phyloP scores from a whole-genome alignment of 1,139 yeast genomes.

The Arxiozyma heterogenica region DNA sequence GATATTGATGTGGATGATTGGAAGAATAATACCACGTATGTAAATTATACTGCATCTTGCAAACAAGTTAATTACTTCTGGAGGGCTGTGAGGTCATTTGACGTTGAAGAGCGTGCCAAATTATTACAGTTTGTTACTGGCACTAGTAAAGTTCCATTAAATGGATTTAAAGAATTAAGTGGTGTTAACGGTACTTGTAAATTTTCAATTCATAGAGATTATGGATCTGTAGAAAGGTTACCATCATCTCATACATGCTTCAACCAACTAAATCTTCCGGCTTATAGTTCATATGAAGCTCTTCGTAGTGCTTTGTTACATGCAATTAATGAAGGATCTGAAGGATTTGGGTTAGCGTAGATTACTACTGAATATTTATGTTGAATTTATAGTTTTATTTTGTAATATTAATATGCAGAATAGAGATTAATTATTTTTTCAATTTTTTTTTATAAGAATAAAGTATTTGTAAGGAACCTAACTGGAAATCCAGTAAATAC shows the following conservation, averaged over 20 bases:
- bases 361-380: not conserved
- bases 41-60: slow-evolving; percentile 75
- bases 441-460: not conserved
- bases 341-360: slow-evolving; percentile 68
- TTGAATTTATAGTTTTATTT: not conserved
- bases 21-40: slow-evolving; percentile 78
- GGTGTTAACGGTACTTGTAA: slow-evolving; percentile 84
- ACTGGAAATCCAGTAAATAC: too few species aligned
- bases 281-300: slow-evolving; percentile 80
- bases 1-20: slow-evolving; percentile 94
- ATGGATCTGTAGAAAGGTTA: slow-evolving; percentile 73
- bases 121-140: slow-evolving; percentile 94
- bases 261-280: slow-evolving; percentile 90
- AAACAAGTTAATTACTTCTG: slow-evolving; percentile 95
- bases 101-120: slow-evolving; percentile 88
- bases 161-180: slow-evolving; percentile 83
- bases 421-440: not conserved
- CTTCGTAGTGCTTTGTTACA: slow-evolving; percentile 69
- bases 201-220: slow-evolving; percentile 85
- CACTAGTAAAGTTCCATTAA: slow-evolving; percentile 90
- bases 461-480: too few species aligned
- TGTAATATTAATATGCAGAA: not conserved
- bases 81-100: slow-evolving; percentile 95
- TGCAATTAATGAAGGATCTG: slow-evolving; percentile 92
- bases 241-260: slow-evolving; percentile 97